phyloP scores from a whole-genome alignment of 2,329 filamentous ascomycete genomes.

The Rutstroemia sp. region DNA sequence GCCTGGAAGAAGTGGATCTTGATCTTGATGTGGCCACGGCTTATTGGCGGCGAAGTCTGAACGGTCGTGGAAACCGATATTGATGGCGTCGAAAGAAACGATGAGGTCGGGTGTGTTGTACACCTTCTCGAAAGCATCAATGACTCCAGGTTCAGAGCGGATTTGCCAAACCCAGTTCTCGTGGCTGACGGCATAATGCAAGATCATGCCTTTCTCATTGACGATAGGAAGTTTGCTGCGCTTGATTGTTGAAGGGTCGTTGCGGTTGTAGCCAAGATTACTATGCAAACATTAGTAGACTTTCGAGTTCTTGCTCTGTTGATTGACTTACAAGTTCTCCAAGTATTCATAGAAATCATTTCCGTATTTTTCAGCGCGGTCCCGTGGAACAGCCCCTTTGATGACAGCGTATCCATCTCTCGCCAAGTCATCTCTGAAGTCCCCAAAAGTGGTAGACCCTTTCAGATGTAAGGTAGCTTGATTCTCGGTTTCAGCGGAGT shows the following conservation, averaged over 20 bases:
- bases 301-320: too few species aligned
- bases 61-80: slow-evolving; percentile 27
- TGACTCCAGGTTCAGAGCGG: slow-evolving; percentile 33
- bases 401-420: slow-evolving; percentile 10
- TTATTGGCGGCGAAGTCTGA: slow-evolving; percentile 11
- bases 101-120: slow-evolving; percentile 36
- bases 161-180: slow-evolving; percentile 35
- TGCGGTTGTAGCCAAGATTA: too few species aligned
- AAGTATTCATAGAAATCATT: too few species aligned
- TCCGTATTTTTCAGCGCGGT: slow-evolving; percentile 1
- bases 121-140: slow-evolving; percentile 34
- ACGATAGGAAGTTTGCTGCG: too few species aligned
- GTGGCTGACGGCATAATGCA: slow-evolving; percentile 18
- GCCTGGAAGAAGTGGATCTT: slow-evolving; percentile 32
- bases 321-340: too few species aligned
- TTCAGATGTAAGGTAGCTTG: too few species aligned
- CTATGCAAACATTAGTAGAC: too few species aligned
- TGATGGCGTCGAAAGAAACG: slow-evolving; percentile 39
- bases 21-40: slow-evolving; percentile 36
- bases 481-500: too few species aligned
- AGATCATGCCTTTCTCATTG: too few species aligned
- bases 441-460: not conserved
- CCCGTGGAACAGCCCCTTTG: slow-evolving; percentile 10
- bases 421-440: slow-evolving; percentile 11
- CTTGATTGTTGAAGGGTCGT: too few species aligned